These are phyloP conservation scores for Ceratocystis colombiana DNA, from an alignment of 2,329 filamentous ascomycete genomes.

Conservation along the genomic window DNA sequence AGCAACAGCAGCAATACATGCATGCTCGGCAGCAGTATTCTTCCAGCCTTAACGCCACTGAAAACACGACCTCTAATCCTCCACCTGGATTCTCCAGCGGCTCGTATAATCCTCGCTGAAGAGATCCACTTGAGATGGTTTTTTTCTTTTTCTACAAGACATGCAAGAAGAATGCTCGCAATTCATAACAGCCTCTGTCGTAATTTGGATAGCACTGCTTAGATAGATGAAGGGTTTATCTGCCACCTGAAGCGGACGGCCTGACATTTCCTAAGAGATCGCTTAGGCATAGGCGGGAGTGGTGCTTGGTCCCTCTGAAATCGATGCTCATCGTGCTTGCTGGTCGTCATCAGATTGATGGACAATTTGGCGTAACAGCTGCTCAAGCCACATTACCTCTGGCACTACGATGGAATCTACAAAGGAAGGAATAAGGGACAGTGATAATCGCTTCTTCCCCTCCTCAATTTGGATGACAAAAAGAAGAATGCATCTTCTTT, in stretches of 20 bases:
- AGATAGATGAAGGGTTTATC: too few species aligned
- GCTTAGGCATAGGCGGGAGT: background rate
- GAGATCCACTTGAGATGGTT: background rate
- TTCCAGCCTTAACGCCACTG: background rate
- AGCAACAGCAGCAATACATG: conserved; percentile 11
- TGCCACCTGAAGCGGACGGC: too few species aligned
- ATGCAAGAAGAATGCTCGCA: background rate
- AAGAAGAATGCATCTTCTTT: background rate
- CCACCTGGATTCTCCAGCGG: conserved; percentile 18
- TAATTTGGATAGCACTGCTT: too few species aligned
- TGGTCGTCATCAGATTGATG: background rate
- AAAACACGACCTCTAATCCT: background rate
- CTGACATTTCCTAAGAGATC: background rate
- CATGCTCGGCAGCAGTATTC: conserved; percentile 13
- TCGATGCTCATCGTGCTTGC: background rate
- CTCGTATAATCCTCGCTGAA: conserved; percentile 16
- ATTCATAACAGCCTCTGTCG: too few species aligned
- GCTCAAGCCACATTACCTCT: background rate
- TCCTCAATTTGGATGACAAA: background rate
- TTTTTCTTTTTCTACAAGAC: background rate
- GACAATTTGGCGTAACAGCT: background rate
- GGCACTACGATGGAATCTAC: too few species aligned
- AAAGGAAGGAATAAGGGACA: background rate
- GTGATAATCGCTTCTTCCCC: background rate
- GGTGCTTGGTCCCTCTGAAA: background rate